Base-by-base conservation (phyloP, 306 rosid species). In the Bauhinia variegata region DNA sequence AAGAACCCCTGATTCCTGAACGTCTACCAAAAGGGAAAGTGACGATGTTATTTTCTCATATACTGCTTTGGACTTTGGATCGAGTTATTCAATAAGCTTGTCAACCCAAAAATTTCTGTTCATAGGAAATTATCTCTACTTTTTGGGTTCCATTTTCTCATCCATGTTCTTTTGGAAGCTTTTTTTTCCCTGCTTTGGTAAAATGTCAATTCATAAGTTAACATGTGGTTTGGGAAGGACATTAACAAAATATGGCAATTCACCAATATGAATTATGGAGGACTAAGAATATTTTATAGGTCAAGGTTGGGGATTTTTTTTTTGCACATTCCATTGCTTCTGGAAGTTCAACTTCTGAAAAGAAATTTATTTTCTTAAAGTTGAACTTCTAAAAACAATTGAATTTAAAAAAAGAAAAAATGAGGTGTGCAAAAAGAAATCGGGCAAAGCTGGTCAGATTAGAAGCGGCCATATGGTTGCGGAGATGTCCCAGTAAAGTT, bases 121-220 rank as follows among this genome's bases (percentile, higher is more conserved):
- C 10, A 14, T 3, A 17, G 55, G 19, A 54, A 31, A 54, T 10
- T 38, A 28, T 39, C 32, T n/a, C n/a, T n/a, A n/a, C n/a, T n/a
- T n/a, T n/a, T n/a, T n/a, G n/a, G n/a, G n/a, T n/a, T 23, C 28
- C 28, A 23, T 23, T 23, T 23, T 23, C 28, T 23, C 28, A 23
- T 54, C 11, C 6, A 17, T 11, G 43, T 31, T 43, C 36, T 2
- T 17, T 5, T 11, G 32, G 38, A 55, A 32, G 43, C 54, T 52
- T 71, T 32, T 10, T 31, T 11, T 5, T 57, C 37, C n/a, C n/a
- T n/a, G n/a, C n/a, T 60, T 8, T 34, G 50, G 30, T 60, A 6
- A 31, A 33, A 39, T 14, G 54, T 49, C 50, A 23, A 1, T 10
- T 41, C 9, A 10, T 51, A 52, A 61, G 68, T 60, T 60, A 38